Base-by-base conservation (phyloP, 768 basidiomycete species). In the Myochromella boudieri region DNA sequence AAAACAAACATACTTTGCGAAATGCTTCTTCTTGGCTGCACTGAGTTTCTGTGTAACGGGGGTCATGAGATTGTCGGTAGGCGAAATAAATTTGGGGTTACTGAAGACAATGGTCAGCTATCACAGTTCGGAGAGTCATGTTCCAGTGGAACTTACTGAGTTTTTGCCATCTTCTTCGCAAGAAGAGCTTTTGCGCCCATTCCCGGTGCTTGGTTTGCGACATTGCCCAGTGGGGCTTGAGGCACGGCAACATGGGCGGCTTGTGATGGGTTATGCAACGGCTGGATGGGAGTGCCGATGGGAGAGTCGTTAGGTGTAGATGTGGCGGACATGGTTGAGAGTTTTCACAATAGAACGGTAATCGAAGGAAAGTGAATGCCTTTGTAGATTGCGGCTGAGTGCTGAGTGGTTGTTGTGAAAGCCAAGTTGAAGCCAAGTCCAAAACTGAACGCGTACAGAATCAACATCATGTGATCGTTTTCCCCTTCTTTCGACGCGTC, bases 1-100 rank as follows among this genome's bases (percentile, higher is more conserved):
- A 9, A 26, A 17, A 43, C 39, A 3, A 7, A 72, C 85, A 28
- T 54, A 95, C 95, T 92, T 97, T 48, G 66, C 72, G 63, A 97
- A 98, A 60, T 91, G 92, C 68, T 92, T 91, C 77, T 95, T 94
- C 78, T 83, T 95, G 3, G 87, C 87, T 14, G 88, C 89, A 40
- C 76, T 87, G 42, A 98, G 78, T 67, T 97, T 98, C 68, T 94
- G 87, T 5, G 94, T 90, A 63, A 83, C 84, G 3, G 95, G 95
- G 2, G 93, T 95, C 77, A 97, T 82, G 67, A 98, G 76, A 62
- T 88, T 91, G 66, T 99, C 95, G 7, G 95, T 97, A 2, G 95
- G 95, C 14, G 95, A 97, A 59, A 95, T 74, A 61, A 81, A 92
- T 26, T 81, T 82, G 17, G 91, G 87, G 65, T 97, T 97, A 64